Conservation (phyloP, 2,329 filamentous ascomycete species). For the Pseudocercospora fijiensis region DNA sequence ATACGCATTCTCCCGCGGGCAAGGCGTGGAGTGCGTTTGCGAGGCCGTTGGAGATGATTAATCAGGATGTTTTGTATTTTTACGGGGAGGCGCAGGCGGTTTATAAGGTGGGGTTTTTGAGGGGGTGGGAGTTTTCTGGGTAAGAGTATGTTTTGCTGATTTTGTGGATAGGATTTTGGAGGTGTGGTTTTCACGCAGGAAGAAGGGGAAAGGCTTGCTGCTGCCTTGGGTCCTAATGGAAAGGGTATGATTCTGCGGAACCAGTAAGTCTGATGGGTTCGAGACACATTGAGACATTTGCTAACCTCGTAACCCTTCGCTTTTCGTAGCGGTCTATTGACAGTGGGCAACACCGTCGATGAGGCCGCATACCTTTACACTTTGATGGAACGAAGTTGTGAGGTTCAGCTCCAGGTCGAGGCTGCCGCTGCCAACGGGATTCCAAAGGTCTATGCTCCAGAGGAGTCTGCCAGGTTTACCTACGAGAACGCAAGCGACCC, state of each 20-base stretch:
- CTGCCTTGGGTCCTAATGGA: conserved; percentile 60
- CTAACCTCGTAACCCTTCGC: no score
- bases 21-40: conserved; percentile 68
- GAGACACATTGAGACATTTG: no score
- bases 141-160: not conserved
- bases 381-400: conserved; percentile 66
- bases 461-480: conserved; percentile 57
- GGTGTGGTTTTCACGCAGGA: conserved; percentile 62
- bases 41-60: conserved; percentile 67
- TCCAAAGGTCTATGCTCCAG: conserved; percentile 55
- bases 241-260: conserved; percentile 67
- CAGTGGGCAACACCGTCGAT: conserved; percentile 69
- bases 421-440: conserved; percentile 59
- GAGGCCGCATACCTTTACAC: conserved; percentile 71
- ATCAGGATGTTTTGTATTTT: conserved; percentile 65
- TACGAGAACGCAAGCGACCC: conserved; percentile 51
- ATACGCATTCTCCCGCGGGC: conserved; percentile 65
- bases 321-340: conserved; percentile 68
- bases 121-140: not conserved
- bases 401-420: conserved; percentile 67
- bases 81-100: conserved; percentile 63
- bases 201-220: conserved; percentile 65
- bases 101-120: conserved; percentile 45
- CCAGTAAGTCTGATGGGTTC: no score
- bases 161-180: conserved; percentile 52